Conservation (phyloP, 306 rosid species). For the Clitoria ternatea region DNA sequence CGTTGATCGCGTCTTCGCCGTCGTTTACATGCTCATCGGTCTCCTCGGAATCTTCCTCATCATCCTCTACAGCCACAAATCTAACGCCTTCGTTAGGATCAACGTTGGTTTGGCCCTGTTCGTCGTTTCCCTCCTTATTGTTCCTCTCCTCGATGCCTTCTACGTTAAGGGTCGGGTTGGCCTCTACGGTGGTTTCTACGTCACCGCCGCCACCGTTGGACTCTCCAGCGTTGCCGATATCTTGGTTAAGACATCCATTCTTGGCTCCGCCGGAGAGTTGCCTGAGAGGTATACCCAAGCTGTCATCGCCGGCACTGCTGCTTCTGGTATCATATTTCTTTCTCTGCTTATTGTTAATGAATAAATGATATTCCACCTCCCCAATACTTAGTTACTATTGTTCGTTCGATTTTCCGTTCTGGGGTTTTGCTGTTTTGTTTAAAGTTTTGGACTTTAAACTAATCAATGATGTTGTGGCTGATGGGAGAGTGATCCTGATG, state of each 20-base stretch:
- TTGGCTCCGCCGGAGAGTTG: conserved; percentile 83
- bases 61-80: conserved; percentile 54
- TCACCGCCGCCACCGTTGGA: conserved; percentile 45
- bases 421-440: neutral
- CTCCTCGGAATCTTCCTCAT: conserved; percentile 52
- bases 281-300: conserved; percentile 90
- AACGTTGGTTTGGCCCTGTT: conserved; percentile 63
- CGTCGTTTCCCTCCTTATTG: conserved; percentile 45
- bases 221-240: conserved; percentile 66
- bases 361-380: no score
- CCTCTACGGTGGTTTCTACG: conserved; percentile 59
- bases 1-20: conserved; percentile 87
- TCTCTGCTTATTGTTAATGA: neutral
- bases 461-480: no score
- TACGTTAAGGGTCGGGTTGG: conserved; percentile 77
- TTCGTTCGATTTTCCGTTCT: neutral
- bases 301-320: conserved; percentile 84
- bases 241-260: conserved; percentile 65
- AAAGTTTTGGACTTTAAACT: neutral
- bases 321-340: conserved; percentile 61
- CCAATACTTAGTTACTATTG: neutral
- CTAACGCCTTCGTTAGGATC: conserved; percentile 56
- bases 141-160: conserved; percentile 55
- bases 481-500: no score
- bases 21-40: conserved; percentile 54